Evolutionary conservation across 2,329 filamentous ascomycete genomes (phyloP).

Genomic region (Kalmusia sp.): DNA sequence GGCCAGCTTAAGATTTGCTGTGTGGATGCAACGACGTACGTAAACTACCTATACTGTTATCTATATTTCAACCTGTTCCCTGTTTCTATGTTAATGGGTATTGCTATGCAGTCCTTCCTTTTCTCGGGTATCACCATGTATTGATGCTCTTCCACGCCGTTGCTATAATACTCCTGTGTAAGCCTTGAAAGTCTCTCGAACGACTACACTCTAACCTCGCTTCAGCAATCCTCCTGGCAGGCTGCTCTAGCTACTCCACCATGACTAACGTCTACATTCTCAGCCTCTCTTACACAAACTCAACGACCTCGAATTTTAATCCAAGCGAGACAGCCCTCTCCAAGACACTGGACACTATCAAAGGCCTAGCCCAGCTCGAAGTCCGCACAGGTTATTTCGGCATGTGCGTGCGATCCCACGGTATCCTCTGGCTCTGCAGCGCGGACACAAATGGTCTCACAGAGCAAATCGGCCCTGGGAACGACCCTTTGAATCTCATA

Average conservation of each 20-base stretch:
- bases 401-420: conserved; percentile 88
- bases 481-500: conserved; percentile 91
- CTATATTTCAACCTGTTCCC: no score
- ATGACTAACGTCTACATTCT: conserved; percentile 94
- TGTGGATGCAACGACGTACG: no score
- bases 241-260: conserved; percentile 87
- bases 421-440: conserved; percentile 87
- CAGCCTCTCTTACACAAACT: conserved; percentile 86
- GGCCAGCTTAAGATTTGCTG: no score
- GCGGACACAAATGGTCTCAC: conserved; percentile 91
- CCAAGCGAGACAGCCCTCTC: conserved; percentile 86
- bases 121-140: conserved; percentile 75
- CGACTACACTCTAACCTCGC: conserved; percentile 19
- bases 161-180: conserved; percentile 89
- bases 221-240: conserved; percentile 82
- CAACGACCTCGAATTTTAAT: conserved; percentile 76
- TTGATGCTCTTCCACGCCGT: conserved; percentile 92
- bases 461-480: conserved; percentile 81
- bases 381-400: conserved; percentile 94
- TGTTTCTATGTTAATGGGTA: no score
- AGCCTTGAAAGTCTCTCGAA: conserved; percentile 46
- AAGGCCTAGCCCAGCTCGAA: conserved; percentile 78
- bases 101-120: no score
- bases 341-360: conserved; percentile 81
- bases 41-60: no score